These are phyloP conservation scores for Trichophyton mentagrophytes DNA, from an alignment of 2,329 filamentous ascomycete species.

Conservation along the genomic window DNA sequence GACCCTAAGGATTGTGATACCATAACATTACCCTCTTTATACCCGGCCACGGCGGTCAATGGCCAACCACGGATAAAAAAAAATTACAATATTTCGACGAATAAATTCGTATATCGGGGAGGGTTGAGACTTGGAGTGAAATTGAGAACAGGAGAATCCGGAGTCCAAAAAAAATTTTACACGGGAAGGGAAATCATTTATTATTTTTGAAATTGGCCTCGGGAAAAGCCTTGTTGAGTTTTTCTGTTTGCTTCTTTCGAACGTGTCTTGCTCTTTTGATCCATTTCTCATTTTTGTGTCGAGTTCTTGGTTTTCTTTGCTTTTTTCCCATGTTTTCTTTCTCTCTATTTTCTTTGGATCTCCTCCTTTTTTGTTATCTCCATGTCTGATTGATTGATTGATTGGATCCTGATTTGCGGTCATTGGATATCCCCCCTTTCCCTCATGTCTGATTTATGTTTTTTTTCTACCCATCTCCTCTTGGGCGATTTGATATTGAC, in stretches of 20 bases:
- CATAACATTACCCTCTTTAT: background rate
- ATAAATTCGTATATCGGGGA: background rate
- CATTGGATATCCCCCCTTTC: background rate
- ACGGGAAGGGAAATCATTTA: background rate
- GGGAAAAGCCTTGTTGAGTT: slow-evolving; percentile 3
- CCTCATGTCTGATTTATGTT: background rate
- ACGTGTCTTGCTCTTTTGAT: background rate
- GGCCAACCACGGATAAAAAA: background rate
- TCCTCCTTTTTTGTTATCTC: background rate
- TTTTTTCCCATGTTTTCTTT: background rate
- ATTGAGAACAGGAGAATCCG: slow-evolving; percentile 2
- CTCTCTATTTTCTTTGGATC: background rate
- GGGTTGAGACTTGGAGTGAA: background rate
- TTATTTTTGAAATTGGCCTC: background rate
- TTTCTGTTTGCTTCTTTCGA: background rate
- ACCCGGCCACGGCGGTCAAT: too few species aligned
- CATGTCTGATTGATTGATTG: background rate
- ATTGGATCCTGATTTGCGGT: background rate
- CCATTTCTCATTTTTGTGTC: background rate
- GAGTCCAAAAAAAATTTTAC: background rate
- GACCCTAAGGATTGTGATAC: slow-evolving; percentile 14
- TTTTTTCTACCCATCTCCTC: background rate
- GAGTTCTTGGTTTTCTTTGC: background rate
- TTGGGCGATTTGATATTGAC: background rate
- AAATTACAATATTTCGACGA: background rate